Evolutionary conservation across 139 green algal genomes (phyloP), one percentile per base, ranked within the genome.

Genomic region (Chlorella sp.): DNA sequence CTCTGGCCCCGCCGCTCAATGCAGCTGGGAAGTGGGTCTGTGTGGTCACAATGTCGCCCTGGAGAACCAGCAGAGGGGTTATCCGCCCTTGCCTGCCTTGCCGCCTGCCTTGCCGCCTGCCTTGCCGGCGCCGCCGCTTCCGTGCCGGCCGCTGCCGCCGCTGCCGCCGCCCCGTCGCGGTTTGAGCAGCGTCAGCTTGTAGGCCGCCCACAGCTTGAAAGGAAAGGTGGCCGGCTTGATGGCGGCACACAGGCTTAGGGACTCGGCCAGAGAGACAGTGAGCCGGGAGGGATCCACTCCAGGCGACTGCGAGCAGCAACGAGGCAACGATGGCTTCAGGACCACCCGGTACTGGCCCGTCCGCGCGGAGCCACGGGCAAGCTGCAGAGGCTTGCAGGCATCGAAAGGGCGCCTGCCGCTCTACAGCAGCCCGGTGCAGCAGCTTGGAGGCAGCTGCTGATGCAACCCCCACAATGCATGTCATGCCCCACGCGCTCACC

Each of bases 171-270:
- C 30, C 73, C 73, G 30, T 24, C 44, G 20, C 40, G 74, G 74
- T 28, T 14, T 40, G 7, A 74, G 40, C 60, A 83, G 40, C 41
- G 44, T 56, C 51, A 83, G 77, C 77, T 85, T 73, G 62, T 64
- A 86, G 2, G n/a, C 40, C 17, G 87, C 87, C 87, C 87, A 91
- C 51, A 92, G 51, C 77, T 92, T 92, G 81, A 91, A 90, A 1
- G 78, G 67, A 32, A 92, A 92, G 8, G 89, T 92, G 5, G 65
- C 51, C 2, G 89, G 89, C 81, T 92, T 92, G 65, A 87, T 87
- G 41, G 56, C 72, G 30, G 80, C 87, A 6, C 89, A 65, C 40
- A 92, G n/a, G 40, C 54, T 75, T 22, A 92, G 65, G 17, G 32
- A 75, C 40, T 92, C 89, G 6, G 87, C 89, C 54, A 92, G 81